Percentiles rank a stretch among this genome's conserved stretches.
These are phyloP conservation scores for Dentipellis fragilis DNA, from an alignment of 768 basidiomycete species.

Conservation along the genomic window DNA sequence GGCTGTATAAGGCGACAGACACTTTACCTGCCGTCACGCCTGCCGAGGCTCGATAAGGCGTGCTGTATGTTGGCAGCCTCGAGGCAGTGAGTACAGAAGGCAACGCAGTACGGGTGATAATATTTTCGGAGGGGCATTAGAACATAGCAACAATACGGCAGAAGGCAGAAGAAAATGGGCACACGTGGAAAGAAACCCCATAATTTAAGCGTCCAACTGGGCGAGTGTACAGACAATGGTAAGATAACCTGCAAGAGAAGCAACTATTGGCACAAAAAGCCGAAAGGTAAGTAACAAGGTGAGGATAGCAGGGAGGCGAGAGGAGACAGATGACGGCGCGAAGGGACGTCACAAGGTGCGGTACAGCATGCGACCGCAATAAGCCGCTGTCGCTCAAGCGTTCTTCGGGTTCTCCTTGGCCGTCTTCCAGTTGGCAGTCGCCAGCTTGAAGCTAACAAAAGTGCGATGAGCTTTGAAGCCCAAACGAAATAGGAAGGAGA, in stretches of 20 bases:
- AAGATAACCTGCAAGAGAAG: background rate
- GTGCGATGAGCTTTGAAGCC: conserved; percentile 7
- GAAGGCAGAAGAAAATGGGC: background rate
- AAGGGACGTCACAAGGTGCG: background rate
- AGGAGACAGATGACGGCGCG: background rate
- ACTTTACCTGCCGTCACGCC: too few species aligned
- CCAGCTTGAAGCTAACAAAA: conserved; percentile 53
- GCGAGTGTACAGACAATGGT: background rate
- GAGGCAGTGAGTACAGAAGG: too few species aligned
- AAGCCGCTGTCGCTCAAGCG: background rate
- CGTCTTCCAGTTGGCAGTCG: conserved; percentile 71
- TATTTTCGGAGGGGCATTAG: background rate
- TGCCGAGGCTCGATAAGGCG: too few species aligned
- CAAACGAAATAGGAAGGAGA: background rate
- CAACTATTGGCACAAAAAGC: background rate
- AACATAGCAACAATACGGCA: background rate
- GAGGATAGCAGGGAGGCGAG: background rate
- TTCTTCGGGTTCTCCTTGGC: conserved; percentile 41
- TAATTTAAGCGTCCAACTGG: background rate
- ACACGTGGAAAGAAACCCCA: background rate
- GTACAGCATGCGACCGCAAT: background rate
- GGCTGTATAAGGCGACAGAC: too few species aligned
- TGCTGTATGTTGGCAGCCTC: too few species aligned
- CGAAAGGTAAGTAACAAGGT: background rate
- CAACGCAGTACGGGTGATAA: too few species aligned